Conservation (phyloP, 1,139 yeast species). For the Saccharomycopsis phalli region DNA sequence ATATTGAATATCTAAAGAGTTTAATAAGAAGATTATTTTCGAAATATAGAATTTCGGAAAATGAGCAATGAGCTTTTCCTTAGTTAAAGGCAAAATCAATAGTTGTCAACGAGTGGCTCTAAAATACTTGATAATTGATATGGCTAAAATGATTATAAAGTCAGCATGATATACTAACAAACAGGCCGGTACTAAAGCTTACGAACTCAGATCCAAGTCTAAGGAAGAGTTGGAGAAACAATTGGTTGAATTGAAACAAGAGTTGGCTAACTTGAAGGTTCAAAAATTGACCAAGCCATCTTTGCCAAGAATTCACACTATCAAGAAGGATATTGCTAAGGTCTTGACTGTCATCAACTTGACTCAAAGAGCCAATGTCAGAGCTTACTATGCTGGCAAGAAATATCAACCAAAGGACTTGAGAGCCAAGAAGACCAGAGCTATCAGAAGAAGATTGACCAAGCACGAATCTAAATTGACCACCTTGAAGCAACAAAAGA, state of each 20-base stretch:
- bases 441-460: conserved; percentile 95
- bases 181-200: conserved; percentile 88
- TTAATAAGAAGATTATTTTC: too few species aligned
- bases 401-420: conserved; percentile 97
- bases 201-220: conserved; percentile 95
- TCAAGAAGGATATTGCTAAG: conserved; percentile 98
- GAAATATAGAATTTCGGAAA: too few species aligned
- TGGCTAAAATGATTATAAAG: too few species aligned
- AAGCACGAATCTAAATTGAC: conserved; percentile 71
- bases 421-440: conserved; percentile 99
- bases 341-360: conserved; percentile 95
- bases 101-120: too few species aligned
- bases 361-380: conserved; percentile 93
- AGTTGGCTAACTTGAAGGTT: conserved; percentile 92
- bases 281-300: conserved; percentile 90
- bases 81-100: too few species aligned
- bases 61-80: too few species aligned
- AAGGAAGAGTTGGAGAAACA: conserved; percentile 93
- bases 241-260: conserved; percentile 94
- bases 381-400: conserved; percentile 93
- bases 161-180: not conserved
- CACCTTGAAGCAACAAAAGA: conserved; percentile 89
- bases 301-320: conserved; percentile 90
- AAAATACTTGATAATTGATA: too few species aligned
- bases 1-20: too few species aligned